Evolutionary conservation across 2,329 filamentous ascomycete genomes (phyloP).

Genomic region (Trichoderma koningii): DNA sequence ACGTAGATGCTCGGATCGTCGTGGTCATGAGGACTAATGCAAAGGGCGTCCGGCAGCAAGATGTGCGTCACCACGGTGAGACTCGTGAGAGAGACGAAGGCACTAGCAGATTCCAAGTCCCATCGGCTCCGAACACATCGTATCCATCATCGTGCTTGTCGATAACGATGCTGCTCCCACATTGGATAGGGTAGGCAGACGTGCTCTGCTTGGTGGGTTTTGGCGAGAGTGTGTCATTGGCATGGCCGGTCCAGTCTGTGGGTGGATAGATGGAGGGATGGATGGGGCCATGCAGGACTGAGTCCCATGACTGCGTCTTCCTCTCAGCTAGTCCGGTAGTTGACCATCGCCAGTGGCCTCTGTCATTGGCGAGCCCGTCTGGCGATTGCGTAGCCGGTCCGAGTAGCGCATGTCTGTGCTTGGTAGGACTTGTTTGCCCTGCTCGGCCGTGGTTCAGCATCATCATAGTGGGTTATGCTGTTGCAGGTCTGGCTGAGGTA

Average conservation of each 20-base stretch:
- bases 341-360: not conserved
- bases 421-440: slow-evolving; percentile 11
- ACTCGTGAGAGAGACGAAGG: slow-evolving; percentile 22
- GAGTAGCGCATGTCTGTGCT: not conserved
- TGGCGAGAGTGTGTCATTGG: slow-evolving; percentile 18
- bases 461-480: not conserved
- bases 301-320: slow-evolving; percentile 22
- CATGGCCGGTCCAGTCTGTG: not conserved
- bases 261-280: not conserved
- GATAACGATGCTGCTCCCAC: slow-evolving; percentile 6
- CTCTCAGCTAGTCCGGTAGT: slow-evolving; percentile 16
- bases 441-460: not conserved
- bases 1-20: not conserved
- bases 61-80: slow-evolving; percentile 27
- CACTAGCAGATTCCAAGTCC: not conserved
- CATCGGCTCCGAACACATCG: slow-evolving; percentile 4
- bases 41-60: not conserved
- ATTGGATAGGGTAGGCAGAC: slow-evolving; percentile 21
- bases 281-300: slow-evolving; percentile 8
- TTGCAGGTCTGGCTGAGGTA: not conserved
- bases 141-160: slow-evolving; percentile 11
- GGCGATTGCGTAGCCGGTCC: slow-evolving; percentile 13
- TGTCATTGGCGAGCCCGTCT: not conserved
- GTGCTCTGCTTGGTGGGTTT: slow-evolving; percentile 6
- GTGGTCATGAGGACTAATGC: slow-evolving; percentile 24